phyloP scores from a whole-genome alignment of 176 grass and related monocot genomes.

The Thalia dealbata region DNA sequence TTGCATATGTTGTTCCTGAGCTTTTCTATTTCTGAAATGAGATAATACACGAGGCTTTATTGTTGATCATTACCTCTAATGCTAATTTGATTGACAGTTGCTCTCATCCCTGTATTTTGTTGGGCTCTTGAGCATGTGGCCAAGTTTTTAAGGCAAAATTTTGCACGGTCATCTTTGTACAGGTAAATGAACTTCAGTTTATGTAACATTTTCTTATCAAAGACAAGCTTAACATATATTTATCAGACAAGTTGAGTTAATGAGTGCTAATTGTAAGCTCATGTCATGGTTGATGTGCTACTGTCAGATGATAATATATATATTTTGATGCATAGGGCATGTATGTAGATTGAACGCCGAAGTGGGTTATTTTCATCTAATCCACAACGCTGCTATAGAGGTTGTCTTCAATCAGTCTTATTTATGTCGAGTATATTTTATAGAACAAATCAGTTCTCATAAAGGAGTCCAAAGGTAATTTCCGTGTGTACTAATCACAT shows the following conservation, averaged over 20 bases:
- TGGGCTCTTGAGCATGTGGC: slow-evolving; percentile 81
- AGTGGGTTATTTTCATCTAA: no score
- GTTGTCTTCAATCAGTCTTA: no score
- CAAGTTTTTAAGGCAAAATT: slow-evolving; percentile 69
- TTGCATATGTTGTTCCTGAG: background rate
- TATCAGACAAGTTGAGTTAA: no score
- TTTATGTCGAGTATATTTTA: no score
- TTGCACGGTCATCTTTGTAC: slow-evolving; percentile 66
- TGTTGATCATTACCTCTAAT: slow-evolving; percentile 5
- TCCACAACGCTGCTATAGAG: no score
- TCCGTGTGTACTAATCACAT: no score
- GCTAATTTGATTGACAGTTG: slow-evolving; percentile 53
- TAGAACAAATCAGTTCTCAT: no score
- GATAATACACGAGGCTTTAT: slow-evolving; percentile 14
- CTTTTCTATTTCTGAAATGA: slow-evolving; percentile 19
- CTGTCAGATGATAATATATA: background rate
- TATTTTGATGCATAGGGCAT: no score
- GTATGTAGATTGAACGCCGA: no score
- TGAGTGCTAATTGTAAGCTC: background rate
- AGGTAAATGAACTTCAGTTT: slow-evolving; percentile 34
- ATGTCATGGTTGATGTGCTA: background rate
- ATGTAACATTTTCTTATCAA: background rate
- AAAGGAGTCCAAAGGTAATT: no score
- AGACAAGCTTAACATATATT: background rate
- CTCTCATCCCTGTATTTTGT: slow-evolving; percentile 74